Evolutionary conservation across 139 green algal species (phyloP), one percentile per base, ranked within the genome.

Genomic region (Chlamydomonas asymmetrica): DNA sequence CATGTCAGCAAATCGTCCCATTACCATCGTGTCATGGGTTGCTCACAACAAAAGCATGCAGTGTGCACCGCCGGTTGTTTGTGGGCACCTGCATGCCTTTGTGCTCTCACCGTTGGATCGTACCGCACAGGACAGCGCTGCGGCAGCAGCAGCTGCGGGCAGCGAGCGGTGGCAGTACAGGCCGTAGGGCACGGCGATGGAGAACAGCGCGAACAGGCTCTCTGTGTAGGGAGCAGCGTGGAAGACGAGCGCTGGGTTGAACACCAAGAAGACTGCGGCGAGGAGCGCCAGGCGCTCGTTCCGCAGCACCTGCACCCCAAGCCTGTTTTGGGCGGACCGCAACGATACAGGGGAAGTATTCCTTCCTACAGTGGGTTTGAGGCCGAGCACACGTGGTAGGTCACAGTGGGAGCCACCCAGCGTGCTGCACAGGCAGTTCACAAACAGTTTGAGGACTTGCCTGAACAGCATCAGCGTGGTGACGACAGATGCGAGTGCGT

Each of bases 221-320:
- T 98, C 94, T 1, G 93, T 94, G 85, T 98, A 98, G 22, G 82
- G 66, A 5, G 84, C 88, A 4, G 89, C 88, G 57, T 93, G 87
- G 87, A 97, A 97, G 1, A 94, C 84, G 7, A 85, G 91, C 13
- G 94, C 92, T 31, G 95, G 93, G 59, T 89, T 93, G 32, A 91
- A 64, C 45, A 85, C 82, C 76, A 93, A 96, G 23, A 97, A 56
- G 23, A 97, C 66, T 31, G 83, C 70, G 18, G 94, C 82, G 1
- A 80, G 29, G 2, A 68, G 66, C 22, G 89, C 82, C 4, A 92
- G 43, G 4, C 35, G 48, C 5, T 64, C 39, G 63, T 94, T 71
- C 0, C 76, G 29, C 32, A 92, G 66, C 32, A 93, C 31, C 1
- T 25, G 4, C 41, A 71, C 6, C 3, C 81, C 85, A 40, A 93